A percentile compares a stretch with the other conserved stretches of the same genome.
Conservation (phyloP, 2,329 filamentous ascomycete species). For the Verticillium dahliae region DNA sequence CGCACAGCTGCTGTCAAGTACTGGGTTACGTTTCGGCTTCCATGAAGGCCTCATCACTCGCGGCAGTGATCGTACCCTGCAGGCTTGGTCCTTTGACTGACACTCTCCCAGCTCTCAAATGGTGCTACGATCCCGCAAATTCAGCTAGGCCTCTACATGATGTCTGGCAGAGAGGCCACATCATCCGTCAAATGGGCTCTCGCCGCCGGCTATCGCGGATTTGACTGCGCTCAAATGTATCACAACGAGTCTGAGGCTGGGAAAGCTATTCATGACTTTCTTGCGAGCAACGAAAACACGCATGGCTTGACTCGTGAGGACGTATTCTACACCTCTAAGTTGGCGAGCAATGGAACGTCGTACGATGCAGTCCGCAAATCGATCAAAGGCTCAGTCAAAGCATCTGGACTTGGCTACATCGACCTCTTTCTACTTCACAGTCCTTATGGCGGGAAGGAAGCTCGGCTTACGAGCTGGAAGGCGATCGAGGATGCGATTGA, state of each 20-base stretch:
- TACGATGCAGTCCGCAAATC: slow-evolving; percentile 63
- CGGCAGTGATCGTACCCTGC: too few relatives aligned
- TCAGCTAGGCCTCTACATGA: slow-evolving; percentile 69
- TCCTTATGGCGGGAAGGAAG: slow-evolving; percentile 66
- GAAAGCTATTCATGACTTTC: slow-evolving; percentile 53
- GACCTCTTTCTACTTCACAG: slow-evolving; percentile 76
- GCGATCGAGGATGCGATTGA: slow-evolving; percentile 71
- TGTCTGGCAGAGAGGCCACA: slow-evolving; percentile 53
- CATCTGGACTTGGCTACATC: slow-evolving; percentile 65
- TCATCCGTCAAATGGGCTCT: slow-evolving; percentile 52
- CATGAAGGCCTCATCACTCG: not conserved
- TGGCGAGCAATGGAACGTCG: slow-evolving; percentile 55
- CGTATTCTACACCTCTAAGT: slow-evolving; percentile 75
- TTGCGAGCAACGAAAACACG: slow-evolving; percentile 39
- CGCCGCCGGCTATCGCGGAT: slow-evolving; percentile 42
- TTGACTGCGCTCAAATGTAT: slow-evolving; percentile 50
- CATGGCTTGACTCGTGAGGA: slow-evolving; percentile 55
- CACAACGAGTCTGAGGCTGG: slow-evolving; percentile 68
- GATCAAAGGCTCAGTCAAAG: slow-evolving; percentile 58
- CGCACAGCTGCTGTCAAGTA: too few relatives aligned
- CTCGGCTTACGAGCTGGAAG: slow-evolving; percentile 65
- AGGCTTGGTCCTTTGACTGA: not conserved
- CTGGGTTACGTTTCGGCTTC: too few relatives aligned
- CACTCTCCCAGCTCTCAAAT: slow-evolving; percentile 46
- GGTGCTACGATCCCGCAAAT: slow-evolving; percentile 62